Percentiles rank a stretch among this genome's conserved stretches.
Evolutionary conservation across 257 asterid species (phyloP).

Genomic region (Agastache rugosa): DNA sequence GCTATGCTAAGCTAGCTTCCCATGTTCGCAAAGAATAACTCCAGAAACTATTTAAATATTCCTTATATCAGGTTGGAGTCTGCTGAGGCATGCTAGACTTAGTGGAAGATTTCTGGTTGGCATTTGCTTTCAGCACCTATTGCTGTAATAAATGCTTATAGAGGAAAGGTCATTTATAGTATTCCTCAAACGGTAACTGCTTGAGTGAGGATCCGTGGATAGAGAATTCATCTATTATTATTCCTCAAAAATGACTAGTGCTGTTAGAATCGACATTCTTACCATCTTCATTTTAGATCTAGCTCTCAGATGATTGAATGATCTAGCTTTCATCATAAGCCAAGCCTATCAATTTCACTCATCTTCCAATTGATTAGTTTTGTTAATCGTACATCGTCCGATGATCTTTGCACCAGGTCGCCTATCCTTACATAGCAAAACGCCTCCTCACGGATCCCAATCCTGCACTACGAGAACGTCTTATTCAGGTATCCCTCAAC

Average conservation of each 20-base stretch:
- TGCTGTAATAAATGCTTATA: background rate
- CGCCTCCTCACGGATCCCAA: slow-evolving; percentile 98
- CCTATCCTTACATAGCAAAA: slow-evolving; percentile 98
- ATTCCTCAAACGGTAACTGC: slow-evolving; percentile 4
- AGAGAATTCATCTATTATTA: background rate
- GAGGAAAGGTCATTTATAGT: slow-evolving; percentile 19
- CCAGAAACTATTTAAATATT: no score
- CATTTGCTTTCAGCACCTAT: no score
- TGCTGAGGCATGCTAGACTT: no score
- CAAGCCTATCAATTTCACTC: slow-evolving; percentile 32
- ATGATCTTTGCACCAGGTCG: slow-evolving; percentile 69
- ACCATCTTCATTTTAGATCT: background rate
- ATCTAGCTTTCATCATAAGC: slow-evolving; percentile 29
- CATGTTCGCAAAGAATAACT: no score
- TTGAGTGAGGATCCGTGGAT: background rate
- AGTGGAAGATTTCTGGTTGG: no score
- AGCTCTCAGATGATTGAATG: slow-evolving; percentile 27
- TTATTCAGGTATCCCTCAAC: slow-evolving; percentile 74
- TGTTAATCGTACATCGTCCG: slow-evolving; percentile 24
- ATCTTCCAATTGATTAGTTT: slow-evolving; percentile 4
- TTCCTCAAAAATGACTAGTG: no score
- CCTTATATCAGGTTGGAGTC: no score
- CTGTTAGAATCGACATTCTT: background rate
- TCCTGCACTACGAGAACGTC: slow-evolving; percentile 96
- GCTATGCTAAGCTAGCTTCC: no score